Base-by-base conservation (phyloP, 495 filamentous ascomycete species). In the Hypoxylon perforatum region DNA sequence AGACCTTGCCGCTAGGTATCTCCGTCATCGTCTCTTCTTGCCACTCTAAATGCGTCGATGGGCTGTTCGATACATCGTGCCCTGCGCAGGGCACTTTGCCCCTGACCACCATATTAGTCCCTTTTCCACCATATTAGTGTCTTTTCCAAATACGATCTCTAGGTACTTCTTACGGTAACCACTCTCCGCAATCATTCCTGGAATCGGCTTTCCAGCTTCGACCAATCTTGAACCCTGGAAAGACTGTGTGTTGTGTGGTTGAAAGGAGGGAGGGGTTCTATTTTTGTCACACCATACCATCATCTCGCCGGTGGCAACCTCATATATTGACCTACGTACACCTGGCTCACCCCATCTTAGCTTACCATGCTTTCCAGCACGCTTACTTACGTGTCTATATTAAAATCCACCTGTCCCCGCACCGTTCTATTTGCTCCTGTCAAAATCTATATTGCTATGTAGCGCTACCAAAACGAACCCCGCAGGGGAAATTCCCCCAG, bases 261-360 rank as follows among this genome's bases (percentile, higher is more conserved):
- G 8, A 28, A 28, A 28, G 8, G 25, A 8, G 25, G 25, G 30
- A 9, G 30, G 47, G 47, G 45, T 63, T 50, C 65, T 69, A 69
- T 60, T 69, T 69, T 62, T 39, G 64, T 57, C 52, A 3, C 17
- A 12, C 19, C 8, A 12, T 33, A 33, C 23, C 21, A 22, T 17
- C 45, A 59, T 49, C 60, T 55, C 55, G 35, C 54, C 60, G 22
- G 66, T 69, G 66, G 66, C 61, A 19, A 69, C 41, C 8, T 69
- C 35, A 48, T 65, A 65, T 65, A 69, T 69, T 63, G 50, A 64
- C 59, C 55, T 63, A 51, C 65, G 30, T 49, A 62, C 49, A 61
- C 53, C 59, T 58, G 36, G 21, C 36, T 41, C 38, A 57, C 61
- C 33, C 44, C 50, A 30, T 57, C 50, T 51, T 47, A 39, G 52